Evolutionary conservation across 805 yeast species (phyloP).

Genomic region (Yamadazyma nakazawae): DNA sequence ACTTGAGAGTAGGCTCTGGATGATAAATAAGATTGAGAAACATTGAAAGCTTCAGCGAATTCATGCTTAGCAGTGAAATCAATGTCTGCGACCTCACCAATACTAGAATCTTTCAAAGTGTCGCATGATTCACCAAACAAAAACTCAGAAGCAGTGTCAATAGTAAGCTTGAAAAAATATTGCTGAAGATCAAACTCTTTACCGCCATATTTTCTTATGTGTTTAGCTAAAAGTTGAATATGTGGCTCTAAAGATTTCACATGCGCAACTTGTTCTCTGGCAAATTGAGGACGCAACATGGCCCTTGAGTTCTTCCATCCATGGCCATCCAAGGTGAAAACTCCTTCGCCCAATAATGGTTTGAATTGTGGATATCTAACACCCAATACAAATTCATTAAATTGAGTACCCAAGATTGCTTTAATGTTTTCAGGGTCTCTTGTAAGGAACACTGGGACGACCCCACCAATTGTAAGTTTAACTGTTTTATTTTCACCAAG

Average conservation of each 20-base stretch:
- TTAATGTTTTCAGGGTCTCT: slow-evolving; percentile 36
- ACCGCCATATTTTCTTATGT: slow-evolving; percentile 22
- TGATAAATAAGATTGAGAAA: slow-evolving; percentile 31
- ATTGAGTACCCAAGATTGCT: slow-evolving; percentile 37
- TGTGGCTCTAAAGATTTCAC: slow-evolving; percentile 33
- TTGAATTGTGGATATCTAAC: slow-evolving; percentile 28
- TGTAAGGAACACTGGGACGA: slow-evolving; percentile 24
- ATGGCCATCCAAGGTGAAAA: slow-evolving; percentile 34
- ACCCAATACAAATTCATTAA: slow-evolving; percentile 34
- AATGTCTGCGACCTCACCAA: slow-evolving; percentile 26
- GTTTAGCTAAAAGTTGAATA: slow-evolving; percentile 24
- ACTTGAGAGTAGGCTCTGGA: slow-evolving; percentile 32
- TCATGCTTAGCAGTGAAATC: slow-evolving; percentile 27
- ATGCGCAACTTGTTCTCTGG: slow-evolving; percentile 37
- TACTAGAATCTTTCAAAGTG: slow-evolving; percentile 24
- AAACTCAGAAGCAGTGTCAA: slow-evolving; percentile 42
- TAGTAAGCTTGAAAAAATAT: slow-evolving; percentile 32
- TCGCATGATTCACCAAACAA: slow-evolving; percentile 38
- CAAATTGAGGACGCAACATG: slow-evolving; percentile 37
- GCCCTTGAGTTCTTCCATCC: slow-evolving; percentile 41
- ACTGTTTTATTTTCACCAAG: slow-evolving; percentile 13
- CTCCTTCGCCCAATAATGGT: slow-evolving; percentile 36
- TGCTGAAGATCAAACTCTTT: slow-evolving; percentile 30
- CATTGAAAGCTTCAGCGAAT: slow-evolving; percentile 35
- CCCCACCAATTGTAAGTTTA: slow-evolving; percentile 16